Conservation (phyloP, 306 rosid genomes). For the Quercus glauca region DNA sequence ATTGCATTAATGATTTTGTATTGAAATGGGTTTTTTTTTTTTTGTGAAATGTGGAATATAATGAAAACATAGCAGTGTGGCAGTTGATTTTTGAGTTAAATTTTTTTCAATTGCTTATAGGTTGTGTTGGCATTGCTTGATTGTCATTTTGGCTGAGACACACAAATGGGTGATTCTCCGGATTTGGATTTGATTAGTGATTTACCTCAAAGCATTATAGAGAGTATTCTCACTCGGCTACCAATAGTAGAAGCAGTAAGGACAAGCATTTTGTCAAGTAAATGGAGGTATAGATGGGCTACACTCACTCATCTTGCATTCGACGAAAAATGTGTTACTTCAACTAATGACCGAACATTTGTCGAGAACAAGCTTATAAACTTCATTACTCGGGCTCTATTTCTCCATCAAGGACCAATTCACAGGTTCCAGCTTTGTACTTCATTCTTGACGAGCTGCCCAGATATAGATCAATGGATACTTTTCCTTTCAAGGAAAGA, state of each 20-base stretch:
- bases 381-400: conserved; percentile 60
- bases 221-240: conserved; percentile 55
- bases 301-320: conserved; percentile 64
- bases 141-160: conserved; percentile 12
- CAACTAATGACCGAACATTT: conserved; percentile 26
- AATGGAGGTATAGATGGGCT: conserved; percentile 88
- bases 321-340: conserved; percentile 57
- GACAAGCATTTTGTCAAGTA: conserved; percentile 71
- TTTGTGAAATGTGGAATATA: background rate
- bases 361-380: conserved; percentile 41
- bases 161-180: conserved; percentile 50
- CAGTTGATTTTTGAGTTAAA: background rate
- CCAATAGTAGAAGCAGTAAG: conserved; percentile 81
- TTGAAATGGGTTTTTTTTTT: background rate
- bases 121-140: conserved; percentile 6
- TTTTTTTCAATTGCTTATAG: conserved; percentile 9
- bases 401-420: conserved; percentile 90
- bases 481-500: conserved; percentile 82
- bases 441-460: conserved; percentile 54
- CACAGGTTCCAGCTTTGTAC: conserved; percentile 74
- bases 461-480: conserved; percentile 84
- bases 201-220: conserved; percentile 84
- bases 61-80: background rate
- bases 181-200: conserved; percentile 65
- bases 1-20: too few relatives aligned